phyloP scores from a whole-genome alignment of 805 yeast species.

The Candida suzukii region DNA sequence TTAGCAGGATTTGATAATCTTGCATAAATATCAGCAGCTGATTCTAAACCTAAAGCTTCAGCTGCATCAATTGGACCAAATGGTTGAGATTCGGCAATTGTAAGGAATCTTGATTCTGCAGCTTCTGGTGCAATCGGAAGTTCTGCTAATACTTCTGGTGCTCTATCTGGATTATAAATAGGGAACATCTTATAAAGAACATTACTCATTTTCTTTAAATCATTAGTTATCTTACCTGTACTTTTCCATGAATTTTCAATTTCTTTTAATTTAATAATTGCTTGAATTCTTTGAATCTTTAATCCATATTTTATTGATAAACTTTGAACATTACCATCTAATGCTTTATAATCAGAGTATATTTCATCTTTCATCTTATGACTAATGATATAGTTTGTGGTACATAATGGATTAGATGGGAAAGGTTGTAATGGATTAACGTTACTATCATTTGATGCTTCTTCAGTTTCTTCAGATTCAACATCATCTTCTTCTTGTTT shows the following conservation, averaged over 20 bases:
- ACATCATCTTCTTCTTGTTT: constrained; percentile 2
- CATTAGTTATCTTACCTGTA: constrained; percentile 46
- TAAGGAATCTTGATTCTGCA: constrained; percentile 70
- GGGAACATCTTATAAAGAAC: constrained; percentile 81
- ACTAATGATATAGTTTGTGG: constrained; percentile 57
- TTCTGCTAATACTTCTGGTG: constrained; percentile 79
- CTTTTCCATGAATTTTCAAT: constrained; percentile 59
- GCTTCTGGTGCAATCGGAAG: constrained; percentile 87
- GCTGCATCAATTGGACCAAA: constrained; percentile 97
- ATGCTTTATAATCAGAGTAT: constrained; percentile 39
- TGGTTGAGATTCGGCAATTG: constrained; percentile 91
- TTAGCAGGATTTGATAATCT: constrained; percentile 37
- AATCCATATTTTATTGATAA: constrained; percentile 75
- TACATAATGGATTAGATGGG: constrained; percentile 65
- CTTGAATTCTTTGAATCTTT: constrained; percentile 82
- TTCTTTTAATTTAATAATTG: constrained; percentile 61
- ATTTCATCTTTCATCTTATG: constrained; percentile 55
- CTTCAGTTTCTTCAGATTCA: constrained; percentile 5
- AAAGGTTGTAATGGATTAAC: constrained; percentile 70
- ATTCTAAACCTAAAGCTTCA: constrained; percentile 68
- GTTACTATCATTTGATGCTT: constrained; percentile 8
- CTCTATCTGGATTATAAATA: constrained; percentile 40
- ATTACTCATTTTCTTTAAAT: constrained; percentile 49
- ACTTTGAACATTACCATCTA: constrained; percentile 46
- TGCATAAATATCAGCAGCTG: constrained; percentile 76